Percentiles rank a stretch among this genome's conserved stretches.
These are phyloP conservation scores for Sequoia sempervirens DNA, from an alignment of 75 land plant species.

Conservation along the genomic window DNA sequence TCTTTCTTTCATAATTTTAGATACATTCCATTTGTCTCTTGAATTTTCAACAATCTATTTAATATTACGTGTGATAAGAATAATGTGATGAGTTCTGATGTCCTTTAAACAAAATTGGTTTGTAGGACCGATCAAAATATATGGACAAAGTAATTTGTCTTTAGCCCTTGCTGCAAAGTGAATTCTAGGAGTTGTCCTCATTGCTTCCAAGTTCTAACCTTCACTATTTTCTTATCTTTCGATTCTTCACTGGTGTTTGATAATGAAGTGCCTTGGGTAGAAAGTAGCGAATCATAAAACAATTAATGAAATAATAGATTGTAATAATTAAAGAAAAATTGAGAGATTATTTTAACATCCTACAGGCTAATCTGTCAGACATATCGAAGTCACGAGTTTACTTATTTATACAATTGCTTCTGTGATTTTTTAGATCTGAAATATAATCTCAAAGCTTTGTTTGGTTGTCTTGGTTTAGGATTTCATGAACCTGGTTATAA, in stretches of 20 bases:
- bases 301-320: not conserved
- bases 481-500: not conserved
- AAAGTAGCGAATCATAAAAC: not conserved
- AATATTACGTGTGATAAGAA: not conserved
- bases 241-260: not conserved
- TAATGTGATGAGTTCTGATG: too few species aligned
- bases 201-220: not conserved
- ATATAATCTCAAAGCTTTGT: not conserved
- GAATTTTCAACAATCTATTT: not conserved
- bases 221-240: not conserved
- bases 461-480: not conserved
- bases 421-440: not conserved
- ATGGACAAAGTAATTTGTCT: not conserved
- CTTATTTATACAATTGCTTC: not conserved
- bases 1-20: not conserved
- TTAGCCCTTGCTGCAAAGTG: not conserved
- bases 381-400: not conserved
- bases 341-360: not conserved
- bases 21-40: not conserved
- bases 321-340: too few species aligned
- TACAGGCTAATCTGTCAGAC: not conserved
- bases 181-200: not conserved
- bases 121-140: not conserved
- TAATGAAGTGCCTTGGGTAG: not conserved
- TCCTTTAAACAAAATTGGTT: not conserved